Evolutionary conservation across 2,329 filamentous ascomycete species (phyloP), one percentile per base, ranked within the genome.

Genomic region (Exophiala viscosa): DNA sequence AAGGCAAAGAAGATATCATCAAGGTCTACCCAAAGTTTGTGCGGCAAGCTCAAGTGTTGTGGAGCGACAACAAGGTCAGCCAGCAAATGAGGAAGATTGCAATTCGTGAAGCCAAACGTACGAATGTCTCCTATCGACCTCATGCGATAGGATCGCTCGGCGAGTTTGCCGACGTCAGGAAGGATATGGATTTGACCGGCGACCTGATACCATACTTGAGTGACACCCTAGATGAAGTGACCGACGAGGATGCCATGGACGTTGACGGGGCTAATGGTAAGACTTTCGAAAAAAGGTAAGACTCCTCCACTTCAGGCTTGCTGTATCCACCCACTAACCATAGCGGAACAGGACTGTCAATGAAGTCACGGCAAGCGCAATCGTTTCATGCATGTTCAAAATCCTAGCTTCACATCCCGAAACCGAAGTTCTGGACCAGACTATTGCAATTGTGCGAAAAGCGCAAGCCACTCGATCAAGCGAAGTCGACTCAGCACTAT

Each of bases 21-120:
- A 79, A 84, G 39, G 85, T 88, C 5, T 90, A 93, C 68, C 86
- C 90, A 3, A 80, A 83, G 52, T 93, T 97, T 62, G 83, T 87
- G 0, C 78, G 82, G 63, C 82, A 84, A 57, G 81, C 81, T 0
- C 79, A 78, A 59, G 69, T 69, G 6, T 73, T 88, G 28, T 83
- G 79, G 74, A 63, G 68, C 35, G 84, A 83, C 75, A 71, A 75
- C 42, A 67, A 69, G 5, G 70, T 88, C 18, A 79, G 80, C 9
- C 76, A 80, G 7, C 78, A 85, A 61, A 84, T 91, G 73, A 87
- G 86, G 73, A 91, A 83, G 62, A 86, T 96, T 59, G 81, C 82
- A 4, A 69, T 92, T 13, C 82, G 92, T 52, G 93, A 99, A 77
- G 90, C 90, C 7, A 96, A 93, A 74, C 82, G 93, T 31, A 92